Evolutionary conservation across 148 eudicot genomes (phyloP).

Genomic region (Fagopyrum esculentum): DNA sequence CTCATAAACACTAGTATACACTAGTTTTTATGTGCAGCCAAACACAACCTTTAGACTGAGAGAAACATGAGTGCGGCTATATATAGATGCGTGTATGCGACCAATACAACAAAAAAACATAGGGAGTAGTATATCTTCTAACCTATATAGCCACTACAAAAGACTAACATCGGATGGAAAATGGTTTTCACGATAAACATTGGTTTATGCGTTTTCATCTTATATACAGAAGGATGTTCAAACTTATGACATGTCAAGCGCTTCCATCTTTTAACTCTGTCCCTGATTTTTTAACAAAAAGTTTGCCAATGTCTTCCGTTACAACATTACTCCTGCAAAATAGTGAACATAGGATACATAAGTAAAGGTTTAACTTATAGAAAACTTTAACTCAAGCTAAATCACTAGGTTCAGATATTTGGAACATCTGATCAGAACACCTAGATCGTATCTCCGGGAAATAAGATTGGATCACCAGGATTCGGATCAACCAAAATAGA

Average conservation of each 20-base stretch:
- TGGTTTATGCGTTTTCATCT: neutral
- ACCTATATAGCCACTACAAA: neutral
- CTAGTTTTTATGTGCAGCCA: too few relatives aligned
- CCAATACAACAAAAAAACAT: too few relatives aligned
- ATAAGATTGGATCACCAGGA: too few relatives aligned
- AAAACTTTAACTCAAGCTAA: neutral
- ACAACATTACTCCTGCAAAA: constrained; percentile 81
- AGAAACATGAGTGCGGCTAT: too few relatives aligned
- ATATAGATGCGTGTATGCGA: too few relatives aligned
- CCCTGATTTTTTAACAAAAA: constrained; percentile 40
- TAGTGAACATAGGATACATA: too few relatives aligned
- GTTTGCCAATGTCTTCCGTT: constrained; percentile 78
- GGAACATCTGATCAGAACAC: too few relatives aligned
- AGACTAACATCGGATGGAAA: neutral
- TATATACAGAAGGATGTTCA: neutral
- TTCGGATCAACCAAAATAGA: too few relatives aligned
- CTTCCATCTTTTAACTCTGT: neutral
- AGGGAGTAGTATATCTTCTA: too few relatives aligned
- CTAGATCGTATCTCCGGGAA: too few relatives aligned
- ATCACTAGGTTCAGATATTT: neutral
- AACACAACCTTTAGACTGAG: too few relatives aligned
- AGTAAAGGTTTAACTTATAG: neutral
- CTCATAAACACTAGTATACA: too few relatives aligned
- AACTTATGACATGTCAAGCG: neutral
- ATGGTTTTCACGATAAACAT: neutral